Evolutionary conservation across 352 stramenopile genomes (phyloP).

Genomic region (Phytophthora chlamydospora): DNA sequence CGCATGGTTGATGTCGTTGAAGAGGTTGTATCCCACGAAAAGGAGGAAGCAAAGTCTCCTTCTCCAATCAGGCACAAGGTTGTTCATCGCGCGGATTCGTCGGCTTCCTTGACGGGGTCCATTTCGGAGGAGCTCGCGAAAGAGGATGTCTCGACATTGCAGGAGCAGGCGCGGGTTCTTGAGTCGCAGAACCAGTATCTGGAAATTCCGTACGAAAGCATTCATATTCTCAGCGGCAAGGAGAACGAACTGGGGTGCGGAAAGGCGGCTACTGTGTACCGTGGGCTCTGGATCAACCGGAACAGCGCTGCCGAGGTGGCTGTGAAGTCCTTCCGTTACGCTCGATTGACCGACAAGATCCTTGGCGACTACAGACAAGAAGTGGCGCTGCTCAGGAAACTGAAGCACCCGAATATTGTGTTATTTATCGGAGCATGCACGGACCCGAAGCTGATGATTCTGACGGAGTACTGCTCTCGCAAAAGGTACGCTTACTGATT

Average conservation of each 20-base stretch:
- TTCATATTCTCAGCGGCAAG: conserved; percentile 85
- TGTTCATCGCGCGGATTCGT: conserved; percentile 49
- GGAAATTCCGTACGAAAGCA: conserved; percentile 89
- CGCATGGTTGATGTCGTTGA: conserved; percentile 36
- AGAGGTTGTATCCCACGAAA: conserved; percentile 30
- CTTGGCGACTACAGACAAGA: conserved; percentile 86
- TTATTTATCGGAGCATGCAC: conserved; percentile 92
- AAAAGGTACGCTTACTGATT: conserved; percentile 62
- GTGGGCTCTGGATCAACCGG: conserved; percentile 86
- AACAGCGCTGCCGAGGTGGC: conserved; percentile 86
- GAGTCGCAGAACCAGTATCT: conserved; percentile 88
- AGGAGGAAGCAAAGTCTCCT: conserved; percentile 29
- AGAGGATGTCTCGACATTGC: conserved; percentile 72
- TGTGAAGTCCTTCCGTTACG: conserved; percentile 88
- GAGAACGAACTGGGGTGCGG: conserved; percentile 89
- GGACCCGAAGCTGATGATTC: conserved; percentile 89
- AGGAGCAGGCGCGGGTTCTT: conserved; percentile 84
- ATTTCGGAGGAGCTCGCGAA: conserved; percentile 56
- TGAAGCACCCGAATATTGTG: conserved; percentile 91
- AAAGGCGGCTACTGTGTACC: conserved; percentile 88
- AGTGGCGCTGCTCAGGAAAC: conserved; percentile 84
- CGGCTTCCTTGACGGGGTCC: conserved; percentile 45
- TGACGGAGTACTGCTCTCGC: conserved; percentile 90
- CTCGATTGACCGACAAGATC: conserved; percentile 89
- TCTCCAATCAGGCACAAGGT: conserved; percentile 26